Base-by-base conservation (phyloP, 805 yeast species). In the Saturnispora silvae region DNA sequence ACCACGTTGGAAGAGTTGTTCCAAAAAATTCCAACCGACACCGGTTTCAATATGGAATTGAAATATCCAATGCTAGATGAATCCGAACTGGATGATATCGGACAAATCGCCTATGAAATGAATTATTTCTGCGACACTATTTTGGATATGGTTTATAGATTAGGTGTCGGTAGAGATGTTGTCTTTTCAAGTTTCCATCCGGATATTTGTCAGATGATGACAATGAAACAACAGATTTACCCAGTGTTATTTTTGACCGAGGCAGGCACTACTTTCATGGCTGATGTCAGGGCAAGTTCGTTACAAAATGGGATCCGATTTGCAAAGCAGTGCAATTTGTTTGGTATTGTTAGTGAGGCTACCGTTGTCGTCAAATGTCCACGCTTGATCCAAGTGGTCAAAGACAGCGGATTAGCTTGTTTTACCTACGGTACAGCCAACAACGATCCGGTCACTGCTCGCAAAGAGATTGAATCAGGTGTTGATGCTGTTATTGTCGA, bases 401-500 rank as follows among this genome's bases (percentile, higher is more conserved):
- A 89, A 56, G 77, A 85, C 13, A 74, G 81, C 34, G 96, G 96
- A 0, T 67, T 89, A 45, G 96, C 87, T 10, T 87, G 96, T 59
- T 89, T 89, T 40, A 83, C 96, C 0, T 89, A 89, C 50, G 97
- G 97, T 20, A 68, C 72, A 1, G 68, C 71, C 53, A 89, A 89
- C 56, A 89, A 89, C 50, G 76, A 75, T 25, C 95, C 96, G 0
- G 85, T 74, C 40, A 76, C 77, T 43, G 86, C 94, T 20, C 77
- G 75, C 47, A 63, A 81, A 40, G 96, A 89, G 58, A 79, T 89
- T 79, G 76, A 75, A 45, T 87, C 94, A 3, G 97, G 97, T 7
- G 95, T 89, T 10, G 97, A 89, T 65, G 98, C 98, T 0, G 96
- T 89, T n/a, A 89, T 89, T 60, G 96, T 84, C 3, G 97, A 89